A percentile compares a stretch with the other conserved stretches of the same genome.
These are phyloP conservation scores for Trichoderma virens DNA, from an alignment of 495 filamentous ascomycete genomes.

Conservation along the genomic window DNA sequence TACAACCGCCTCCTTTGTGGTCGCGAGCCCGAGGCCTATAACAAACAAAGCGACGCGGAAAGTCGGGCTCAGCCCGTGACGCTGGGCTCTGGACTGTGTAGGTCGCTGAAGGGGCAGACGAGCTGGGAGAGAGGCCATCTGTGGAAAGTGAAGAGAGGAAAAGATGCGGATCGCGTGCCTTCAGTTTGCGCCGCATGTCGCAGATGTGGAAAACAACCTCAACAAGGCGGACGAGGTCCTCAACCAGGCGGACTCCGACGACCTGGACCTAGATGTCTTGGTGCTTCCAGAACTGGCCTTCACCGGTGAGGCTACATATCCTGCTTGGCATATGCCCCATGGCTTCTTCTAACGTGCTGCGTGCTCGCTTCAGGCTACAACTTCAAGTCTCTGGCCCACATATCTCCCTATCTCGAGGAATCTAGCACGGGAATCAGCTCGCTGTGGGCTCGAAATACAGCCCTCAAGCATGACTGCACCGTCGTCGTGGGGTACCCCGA, in stretches of 20 bases:
- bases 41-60: not conserved
- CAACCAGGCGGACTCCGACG: slow-evolving; percentile 36
- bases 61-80: not conserved
- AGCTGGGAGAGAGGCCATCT: not conserved
- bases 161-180: slow-evolving; percentile 73
- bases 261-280: slow-evolving; percentile 50
- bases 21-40: not conserved
- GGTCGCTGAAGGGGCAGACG: not conserved
- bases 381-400: slow-evolving; percentile 69
- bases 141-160: not conserved
- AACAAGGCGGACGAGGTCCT: slow-evolving; percentile 65
- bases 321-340: not conserved
- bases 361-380: slow-evolving; percentile 71
- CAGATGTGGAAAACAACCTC: slow-evolving; percentile 70
- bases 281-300: slow-evolving; percentile 90
- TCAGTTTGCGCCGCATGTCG: slow-evolving; percentile 67
- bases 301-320: slow-evolving; percentile 49
- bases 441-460: slow-evolving; percentile 70
- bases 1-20: not conserved
- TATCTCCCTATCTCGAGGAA: slow-evolving; percentile 74
- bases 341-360: not conserved
- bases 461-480: slow-evolving; percentile 62
- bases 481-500: slow-evolving; percentile 94
- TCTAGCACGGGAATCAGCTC: slow-evolving; percentile 64
- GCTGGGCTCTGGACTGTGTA: not conserved